These are phyloP conservation scores for Penicillium canescens DNA, from an alignment of 495 filamentous ascomycete genomes.

Conservation along the genomic window DNA sequence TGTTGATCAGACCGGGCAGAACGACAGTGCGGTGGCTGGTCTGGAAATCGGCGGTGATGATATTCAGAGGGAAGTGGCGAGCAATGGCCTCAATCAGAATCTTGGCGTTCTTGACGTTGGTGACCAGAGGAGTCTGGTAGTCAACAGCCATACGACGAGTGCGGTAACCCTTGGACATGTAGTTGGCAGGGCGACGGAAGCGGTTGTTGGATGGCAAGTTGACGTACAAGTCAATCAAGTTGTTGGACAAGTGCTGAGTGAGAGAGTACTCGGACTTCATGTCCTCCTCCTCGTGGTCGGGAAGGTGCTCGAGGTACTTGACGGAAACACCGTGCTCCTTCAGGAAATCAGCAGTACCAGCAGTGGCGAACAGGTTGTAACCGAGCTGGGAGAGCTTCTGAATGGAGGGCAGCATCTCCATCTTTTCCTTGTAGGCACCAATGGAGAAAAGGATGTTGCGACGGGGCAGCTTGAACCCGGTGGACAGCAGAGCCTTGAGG, in stretches of 20 bases:
- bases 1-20: slow-evolving; percentile 76
- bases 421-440: slow-evolving; percentile 95
- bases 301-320: slow-evolving; percentile 86
- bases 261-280: slow-evolving; percentile 96
- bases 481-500: slow-evolving; percentile 91
- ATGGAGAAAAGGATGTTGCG: slow-evolving; percentile 94
- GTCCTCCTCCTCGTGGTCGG: slow-evolving; percentile 60
- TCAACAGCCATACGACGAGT: slow-evolving; percentile 98
- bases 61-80: slow-evolving; percentile 78
- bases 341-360: slow-evolving; percentile 93
- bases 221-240: slow-evolving; percentile 97
- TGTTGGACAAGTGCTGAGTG: slow-evolving; percentile 92
- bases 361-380: slow-evolving; percentile 92
- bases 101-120: slow-evolving; percentile 99
- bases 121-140: slow-evolving; percentile 95
- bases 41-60: slow-evolving; percentile 83
- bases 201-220: slow-evolving; percentile 97
- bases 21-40: slow-evolving; percentile 78
- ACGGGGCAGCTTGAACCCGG: slow-evolving; percentile 94
- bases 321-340: slow-evolving; percentile 87
- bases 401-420: slow-evolving; percentile 93
- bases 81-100: slow-evolving; percentile 92
- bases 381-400: slow-evolving; percentile 83
- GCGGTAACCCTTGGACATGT: slow-evolving; percentile 96
- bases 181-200: slow-evolving; percentile 92